Base-by-base conservation (phyloP, 495 filamentous ascomycete species). In the Annulohypoxylon bovei region DNA sequence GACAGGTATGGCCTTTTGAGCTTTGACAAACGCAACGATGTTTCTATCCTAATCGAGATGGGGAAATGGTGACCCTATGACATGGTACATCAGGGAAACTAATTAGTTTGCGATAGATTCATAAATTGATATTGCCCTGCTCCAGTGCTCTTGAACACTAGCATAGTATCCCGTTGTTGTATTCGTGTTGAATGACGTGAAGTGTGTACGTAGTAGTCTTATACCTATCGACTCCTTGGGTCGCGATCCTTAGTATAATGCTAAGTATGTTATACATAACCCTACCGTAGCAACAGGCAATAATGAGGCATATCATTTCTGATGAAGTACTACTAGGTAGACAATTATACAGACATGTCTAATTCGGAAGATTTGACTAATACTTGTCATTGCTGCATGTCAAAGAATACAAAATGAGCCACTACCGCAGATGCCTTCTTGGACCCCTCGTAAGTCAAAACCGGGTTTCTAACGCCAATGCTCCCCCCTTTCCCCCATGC, bases 21-120 rank as follows among this genome's bases (percentile, higher is more conserved):
- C 56, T 54, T 53, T 40, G 44, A 50, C 62, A 28, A 20, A 33
- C 30, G 42, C 46, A 64, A 39, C 59, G 39, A 44, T 27, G 37
- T 47, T 28, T 47, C 16, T 46, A 64, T 60, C 54, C 59, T 53
- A 49, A n/a, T 32, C 4, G 32, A 53, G 53, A 44, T 50, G 59
- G 62, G 53, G 25, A 1, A 1, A 44, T 23, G 18, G 30, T 64
- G 42, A 55, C 58, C 54, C 64, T 62, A 46, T 35, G 23, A 55
- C 18, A 61, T 57, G 40, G 37, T 40, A 40, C 39, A 18, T 37
- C 49, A 55, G 58, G 60, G 69, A 33, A 40, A 49, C 63, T 59
- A 9, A 60, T 37, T 70, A 67, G 57, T 53, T 67, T 58, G 54
- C 52, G 69, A 72, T 72, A 72, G 69, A 72, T 52, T 53, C 69